Percentiles rank a stretch among this genome's conserved stretches.
Conservation (phyloP, 2,329 filamentous ascomycete genomes). For the Ceratocystis papillata region DNA sequence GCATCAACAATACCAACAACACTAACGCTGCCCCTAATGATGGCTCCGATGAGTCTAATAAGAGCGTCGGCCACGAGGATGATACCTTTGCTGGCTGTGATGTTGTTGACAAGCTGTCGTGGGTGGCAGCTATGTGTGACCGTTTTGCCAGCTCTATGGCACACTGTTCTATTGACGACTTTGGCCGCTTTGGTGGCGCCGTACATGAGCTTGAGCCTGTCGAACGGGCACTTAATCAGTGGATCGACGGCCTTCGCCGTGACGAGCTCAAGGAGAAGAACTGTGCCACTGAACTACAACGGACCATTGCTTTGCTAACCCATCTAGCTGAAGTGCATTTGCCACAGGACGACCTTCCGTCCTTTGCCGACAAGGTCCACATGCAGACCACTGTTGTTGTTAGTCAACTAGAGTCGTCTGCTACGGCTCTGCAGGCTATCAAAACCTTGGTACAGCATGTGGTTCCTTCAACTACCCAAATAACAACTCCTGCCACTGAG, state of each 20-base stretch:
- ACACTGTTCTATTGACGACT: conserved; percentile 66
- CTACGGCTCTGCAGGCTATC: conserved; percentile 52
- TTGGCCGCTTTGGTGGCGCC: conserved; percentile 66
- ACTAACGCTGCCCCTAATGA: neutral
- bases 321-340: conserved; percentile 78
- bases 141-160: conserved; percentile 73
- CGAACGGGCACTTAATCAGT: conserved; percentile 75
- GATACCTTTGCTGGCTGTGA: conserved; percentile 71
- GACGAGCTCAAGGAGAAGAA: conserved; percentile 80
- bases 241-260: conserved; percentile 72
- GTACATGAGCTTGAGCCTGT: conserved; percentile 84
- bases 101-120: conserved; percentile 72
- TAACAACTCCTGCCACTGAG: conserved; percentile 13
- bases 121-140: conserved; percentile 72
- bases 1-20: conserved; percentile 49
- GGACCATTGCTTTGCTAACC: conserved; percentile 75
- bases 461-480: conserved; percentile 29
- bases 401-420: conserved; percentile 68
- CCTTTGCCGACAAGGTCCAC: conserved; percentile 66
- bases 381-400: conserved; percentile 69
- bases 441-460: conserved; percentile 57
- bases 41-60: conserved; percentile 30
- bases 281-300: conserved; percentile 68
- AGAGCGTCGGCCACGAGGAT: conserved; percentile 56
- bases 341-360: conserved; percentile 49